Conservation (phyloP, 345 rosid genomes). For the Eucalyptus microcorys region DNA sequence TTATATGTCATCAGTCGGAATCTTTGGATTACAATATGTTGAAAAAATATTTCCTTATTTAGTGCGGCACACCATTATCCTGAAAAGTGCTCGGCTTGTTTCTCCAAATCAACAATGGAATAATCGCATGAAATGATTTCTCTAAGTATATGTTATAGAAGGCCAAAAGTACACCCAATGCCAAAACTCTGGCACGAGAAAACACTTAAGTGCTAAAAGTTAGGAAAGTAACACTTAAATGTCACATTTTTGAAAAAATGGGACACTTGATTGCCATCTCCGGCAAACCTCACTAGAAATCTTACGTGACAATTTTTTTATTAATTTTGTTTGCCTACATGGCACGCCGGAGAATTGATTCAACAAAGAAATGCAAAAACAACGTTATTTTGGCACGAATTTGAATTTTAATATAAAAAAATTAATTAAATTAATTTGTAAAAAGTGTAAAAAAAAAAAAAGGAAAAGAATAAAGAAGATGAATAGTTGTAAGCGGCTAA, state of each 20-base stretch:
- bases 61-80: background rate
- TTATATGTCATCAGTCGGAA: background rate
- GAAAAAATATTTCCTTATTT: background rate
- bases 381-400: accelerated
- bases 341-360: accelerated
- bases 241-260: accelerated
- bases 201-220: too few relatives aligned
- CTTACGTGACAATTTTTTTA: too few relatives aligned
- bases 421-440: too few relatives aligned
- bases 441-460: too few relatives aligned
- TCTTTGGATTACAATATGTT: background rate
- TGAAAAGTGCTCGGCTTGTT: background rate
- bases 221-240: accelerated
- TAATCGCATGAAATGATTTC: background rate
- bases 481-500: accelerated
- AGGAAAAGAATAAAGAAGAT: too few relatives aligned
- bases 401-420: too few relatives aligned
- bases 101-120: background rate
- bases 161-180: too few relatives aligned
- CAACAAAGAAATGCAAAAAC: too few relatives aligned
- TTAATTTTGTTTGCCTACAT: too few relatives aligned
- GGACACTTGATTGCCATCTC: accelerated
- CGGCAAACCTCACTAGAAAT: accelerated
- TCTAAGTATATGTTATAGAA: background rate
- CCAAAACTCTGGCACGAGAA: accelerated